Percentiles rank a stretch among this genome's conserved stretches.
Conservation (phyloP, 306 rosid species). For the Acacia melanoxylon region DNA sequence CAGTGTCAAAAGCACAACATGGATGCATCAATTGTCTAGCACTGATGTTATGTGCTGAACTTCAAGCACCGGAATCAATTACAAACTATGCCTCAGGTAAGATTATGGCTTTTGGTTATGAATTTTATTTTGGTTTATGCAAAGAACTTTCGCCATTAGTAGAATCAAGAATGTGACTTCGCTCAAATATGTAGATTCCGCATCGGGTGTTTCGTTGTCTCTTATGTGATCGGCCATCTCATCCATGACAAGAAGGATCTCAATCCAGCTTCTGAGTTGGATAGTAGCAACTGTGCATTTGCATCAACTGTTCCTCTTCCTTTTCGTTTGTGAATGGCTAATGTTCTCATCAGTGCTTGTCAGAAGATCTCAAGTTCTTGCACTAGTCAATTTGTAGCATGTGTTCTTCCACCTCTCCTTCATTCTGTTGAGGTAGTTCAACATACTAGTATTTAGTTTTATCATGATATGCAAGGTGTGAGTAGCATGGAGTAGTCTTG, state of each 20-base stretch:
- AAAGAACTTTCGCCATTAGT: slow-evolving; percentile 13
- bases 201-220: slow-evolving; percentile 45
- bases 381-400: slow-evolving; percentile 53
- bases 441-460: slow-evolving; percentile 1
- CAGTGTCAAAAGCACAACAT: slow-evolving; percentile 88
- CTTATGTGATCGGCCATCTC: slow-evolving; percentile 50
- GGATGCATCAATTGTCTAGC: slow-evolving; percentile 96
- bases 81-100: slow-evolving; percentile 34
- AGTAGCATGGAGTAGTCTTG: slow-evolving; percentile 11
- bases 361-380: slow-evolving; percentile 70
- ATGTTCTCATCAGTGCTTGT: slow-evolving; percentile 86
- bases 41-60: slow-evolving; percentile 80
- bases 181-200: slow-evolving; percentile 40
- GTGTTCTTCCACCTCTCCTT: slow-evolving; percentile 60
- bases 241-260: slow-evolving; percentile 27
- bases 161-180: slow-evolving; percentile 23
- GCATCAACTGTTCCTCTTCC: slow-evolving; percentile 48
- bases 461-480: slow-evolving; percentile 3
- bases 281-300: slow-evolving; percentile 20
- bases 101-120: slow-evolving; percentile 30
- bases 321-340: slow-evolving; percentile 81
- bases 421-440: slow-evolving; percentile 60
- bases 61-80: slow-evolving; percentile 51
- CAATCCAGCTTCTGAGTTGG: slow-evolving; percentile 33
- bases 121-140: slow-evolving; percentile 17